Percentiles rank a stretch among this genome's conserved stretches.
These are phyloP conservation scores for Coemansia sp. DNA, from an alignment of 192 early-diverging fungal genomes.

Conservation along the genomic window DNA sequence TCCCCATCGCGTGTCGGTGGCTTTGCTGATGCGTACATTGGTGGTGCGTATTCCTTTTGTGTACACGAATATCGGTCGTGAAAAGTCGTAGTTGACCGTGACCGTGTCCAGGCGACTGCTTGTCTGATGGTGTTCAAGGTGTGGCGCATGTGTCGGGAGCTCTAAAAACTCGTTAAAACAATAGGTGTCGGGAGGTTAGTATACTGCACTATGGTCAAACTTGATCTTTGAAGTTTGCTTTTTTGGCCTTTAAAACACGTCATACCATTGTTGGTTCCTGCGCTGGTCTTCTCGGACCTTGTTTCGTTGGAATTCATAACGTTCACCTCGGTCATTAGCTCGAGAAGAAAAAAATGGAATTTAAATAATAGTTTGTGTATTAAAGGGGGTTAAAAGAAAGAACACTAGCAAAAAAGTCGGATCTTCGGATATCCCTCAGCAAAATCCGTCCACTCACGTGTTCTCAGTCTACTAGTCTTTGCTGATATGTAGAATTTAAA, in stretches of 20 bases:
- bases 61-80: conserved; percentile 21
- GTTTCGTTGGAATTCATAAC: background rate
- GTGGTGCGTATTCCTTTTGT: conserved; percentile 43
- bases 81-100: conserved; percentile 29
- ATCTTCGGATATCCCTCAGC: background rate
- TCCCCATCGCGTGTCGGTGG: conserved; percentile 20
- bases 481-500: background rate
- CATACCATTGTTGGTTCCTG: background rate
- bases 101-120: conserved; percentile 35
- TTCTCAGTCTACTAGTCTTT: background rate
- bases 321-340: background rate
- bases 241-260: background rate
- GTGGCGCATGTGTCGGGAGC: background rate
- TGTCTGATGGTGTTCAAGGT: conserved; percentile 19
- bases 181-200: background rate
- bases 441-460: background rate
- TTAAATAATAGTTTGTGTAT: too few relatives aligned
- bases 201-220: conserved; percentile 4
- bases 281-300: background rate
- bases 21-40: conserved; percentile 40
- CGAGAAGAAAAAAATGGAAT: background rate
- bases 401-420: background rate
- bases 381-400: background rate
- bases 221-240: background rate
- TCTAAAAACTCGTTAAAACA: background rate